A percentile compares a stretch with the other conserved stretches of the same genome.
phyloP scores from a whole-genome alignment of 768 basidiomycete species.

The Hebeloma cylindrosporum region DNA sequence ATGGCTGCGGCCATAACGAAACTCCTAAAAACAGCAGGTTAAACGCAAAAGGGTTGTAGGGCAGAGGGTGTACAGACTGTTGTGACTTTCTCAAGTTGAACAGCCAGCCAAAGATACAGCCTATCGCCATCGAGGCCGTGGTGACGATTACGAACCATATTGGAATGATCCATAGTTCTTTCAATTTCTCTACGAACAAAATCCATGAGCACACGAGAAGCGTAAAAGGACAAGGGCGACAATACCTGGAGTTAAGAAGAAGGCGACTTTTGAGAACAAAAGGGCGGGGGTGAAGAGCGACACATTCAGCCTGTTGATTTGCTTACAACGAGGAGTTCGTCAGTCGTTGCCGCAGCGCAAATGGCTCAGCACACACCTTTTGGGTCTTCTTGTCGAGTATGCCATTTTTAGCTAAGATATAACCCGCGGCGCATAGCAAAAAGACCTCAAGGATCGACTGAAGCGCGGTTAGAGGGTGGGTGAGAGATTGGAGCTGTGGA shows the following conservation, averaged over 20 bases:
- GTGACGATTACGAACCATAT: constrained; percentile 84
- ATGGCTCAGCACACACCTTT: constrained; percentile 71
- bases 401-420: constrained; percentile 72
- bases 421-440: constrained; percentile 80
- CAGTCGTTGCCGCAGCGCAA: too few species aligned
- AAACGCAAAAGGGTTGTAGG: background rate
- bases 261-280: constrained; percentile 93
- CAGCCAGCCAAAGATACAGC: constrained; percentile 58
- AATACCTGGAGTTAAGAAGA: constrained; percentile 79
- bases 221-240: background rate
- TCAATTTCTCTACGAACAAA: constrained; percentile 57
- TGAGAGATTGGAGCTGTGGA: constrained; percentile 4
- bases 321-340: too few species aligned
- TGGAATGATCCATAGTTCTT: constrained; percentile 83
- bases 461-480: background rate
- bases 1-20: constrained; percentile 81
- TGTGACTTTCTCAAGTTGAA: constrained; percentile 76
- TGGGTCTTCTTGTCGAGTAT: constrained; percentile 89
- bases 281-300: constrained; percentile 88
- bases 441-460: constrained; percentile 92
- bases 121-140: constrained; percentile 63
- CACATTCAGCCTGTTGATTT: constrained; percentile 81
- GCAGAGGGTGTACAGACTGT: constrained; percentile 44
- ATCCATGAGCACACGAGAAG: background rate
- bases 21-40: constrained; percentile 41